Evolutionary conservation across 345 rosid species (phyloP).

Genomic region (Cardamine occulta): DNA sequence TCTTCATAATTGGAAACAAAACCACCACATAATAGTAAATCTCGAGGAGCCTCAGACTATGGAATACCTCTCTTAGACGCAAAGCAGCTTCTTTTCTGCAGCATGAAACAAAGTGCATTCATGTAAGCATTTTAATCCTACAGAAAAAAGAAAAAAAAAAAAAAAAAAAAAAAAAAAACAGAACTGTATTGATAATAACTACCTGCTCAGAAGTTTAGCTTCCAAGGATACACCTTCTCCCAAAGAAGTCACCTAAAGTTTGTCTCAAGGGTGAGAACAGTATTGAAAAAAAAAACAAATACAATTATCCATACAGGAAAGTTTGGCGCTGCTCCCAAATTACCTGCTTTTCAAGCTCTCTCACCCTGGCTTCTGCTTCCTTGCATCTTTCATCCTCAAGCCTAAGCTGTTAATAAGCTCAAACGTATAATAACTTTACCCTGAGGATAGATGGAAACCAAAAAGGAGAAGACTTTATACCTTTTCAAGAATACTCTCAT

Average conservation of each 20-base stretch:
- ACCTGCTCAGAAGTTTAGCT: slow-evolving; percentile 94
- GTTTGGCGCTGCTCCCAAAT: background rate
- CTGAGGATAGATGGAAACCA: background rate
- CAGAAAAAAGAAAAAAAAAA: background rate
- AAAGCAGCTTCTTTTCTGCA: slow-evolving; percentile 94
- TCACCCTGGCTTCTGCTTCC: slow-evolving; percentile 90
- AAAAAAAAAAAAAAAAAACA: too few species aligned
- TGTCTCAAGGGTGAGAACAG: slow-evolving; percentile 26
- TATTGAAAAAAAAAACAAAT: slow-evolving; percentile 21
- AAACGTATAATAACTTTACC: slow-evolving; percentile 16
- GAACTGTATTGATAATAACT: slow-evolving; percentile 14
- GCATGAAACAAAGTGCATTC: slow-evolving; percentile 36
- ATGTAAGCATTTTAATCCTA: slow-evolving; percentile 14
- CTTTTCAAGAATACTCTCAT: slow-evolving; percentile 70
- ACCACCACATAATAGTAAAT: slow-evolving; percentile 1
- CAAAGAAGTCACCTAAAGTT: slow-evolving; percentile 76
- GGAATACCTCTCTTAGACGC: slow-evolving; percentile 91
- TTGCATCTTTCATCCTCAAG: slow-evolving; percentile 84
- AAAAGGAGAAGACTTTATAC: slow-evolving; percentile 39
- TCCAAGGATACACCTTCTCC: slow-evolving; percentile 98
- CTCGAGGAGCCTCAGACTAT: slow-evolving; percentile 11
- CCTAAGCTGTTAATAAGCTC: slow-evolving; percentile 64
- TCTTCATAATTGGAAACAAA: slow-evolving; percentile 22
- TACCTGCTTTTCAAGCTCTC: slow-evolving; percentile 99
- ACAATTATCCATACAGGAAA: slow-evolving; percentile 2